Evolutionary conservation across 2,329 filamentous ascomycete genomes (phyloP), one percentile per base, ranked within the genome.

Genomic region (Proliferodiscus dingleyae): DNA sequence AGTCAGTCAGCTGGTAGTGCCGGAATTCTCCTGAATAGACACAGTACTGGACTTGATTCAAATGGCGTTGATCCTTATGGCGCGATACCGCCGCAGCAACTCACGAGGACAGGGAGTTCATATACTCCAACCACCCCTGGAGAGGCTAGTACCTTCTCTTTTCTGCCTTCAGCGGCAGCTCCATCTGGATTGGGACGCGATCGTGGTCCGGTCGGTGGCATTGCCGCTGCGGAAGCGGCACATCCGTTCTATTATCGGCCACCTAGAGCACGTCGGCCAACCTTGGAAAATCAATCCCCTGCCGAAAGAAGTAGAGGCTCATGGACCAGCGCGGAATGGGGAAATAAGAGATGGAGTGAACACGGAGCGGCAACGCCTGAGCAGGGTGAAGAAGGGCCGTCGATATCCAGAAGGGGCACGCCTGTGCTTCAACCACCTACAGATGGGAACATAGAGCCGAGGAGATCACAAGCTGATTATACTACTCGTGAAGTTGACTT

Each of bases 401-500:
- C 68, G 13, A 61, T 65, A 18, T 71, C 70, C 34, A 69, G 68
- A 23, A 61, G 72, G 43, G 69, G 59, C 13, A 74, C 74, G 2
- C 73, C 74, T n/a, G 61, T 68, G 8, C 70, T 76, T 8, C 64
- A 68, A n/a, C 67, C 47, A 42, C 30, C 50, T 5, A 29, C 56
- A 11, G 59, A 63, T 33, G 55, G 52, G 6, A 55, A 47, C 30
- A 45, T 52, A 11, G 59, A 63, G 15, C 47, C 54, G 6, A 50
- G 53, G 24, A 53, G 60, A 28, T 56, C 73, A 1, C 82, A 80
- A 18, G 75, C 81, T 37, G 91, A 98, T 61, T 97, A 97, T 62
- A 85, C 90, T 2, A 93, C 91, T 1, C 84, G 93, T 45, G 93
- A 98, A 66, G 89, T 94, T 0, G 93, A 98, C 64, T 95, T 95